A percentile compares a stretch with the other conserved stretches of the same genome.
Evolutionary conservation across 139 green algal species (phyloP).

Genomic region (Haematococcus sp.): DNA sequence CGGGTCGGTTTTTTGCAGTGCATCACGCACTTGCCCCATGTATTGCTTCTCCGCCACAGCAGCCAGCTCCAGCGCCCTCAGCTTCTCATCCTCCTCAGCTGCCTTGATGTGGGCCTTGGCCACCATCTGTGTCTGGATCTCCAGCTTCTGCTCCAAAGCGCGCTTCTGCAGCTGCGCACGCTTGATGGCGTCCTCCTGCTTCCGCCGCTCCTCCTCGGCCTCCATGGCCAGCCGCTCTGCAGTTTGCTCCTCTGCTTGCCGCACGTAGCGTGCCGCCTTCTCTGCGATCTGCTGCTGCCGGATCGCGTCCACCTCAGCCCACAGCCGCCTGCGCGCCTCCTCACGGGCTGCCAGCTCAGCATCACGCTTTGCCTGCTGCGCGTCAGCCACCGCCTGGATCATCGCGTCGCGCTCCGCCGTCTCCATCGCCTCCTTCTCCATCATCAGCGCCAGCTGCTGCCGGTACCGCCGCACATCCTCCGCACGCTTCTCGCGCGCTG

Average conservation of each 20-base stretch:
- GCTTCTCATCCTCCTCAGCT: conserved; percentile 48
- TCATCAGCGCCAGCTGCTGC: conserved; percentile 52
- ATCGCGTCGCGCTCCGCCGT: conserved; percentile 42
- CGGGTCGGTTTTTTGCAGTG: conserved; percentile 23
- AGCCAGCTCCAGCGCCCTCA: conserved; percentile 20
- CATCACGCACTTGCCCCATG: conserved; percentile 22
- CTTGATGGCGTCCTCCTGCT: conserved; percentile 8
- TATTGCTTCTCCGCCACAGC: conserved; percentile 20
- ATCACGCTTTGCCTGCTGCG: conserved; percentile 30
- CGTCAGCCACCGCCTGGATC: conserved; percentile 23
- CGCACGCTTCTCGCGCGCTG: conserved; percentile 35
- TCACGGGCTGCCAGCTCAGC: conserved; percentile 48
- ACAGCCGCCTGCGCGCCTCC: conserved; percentile 39
- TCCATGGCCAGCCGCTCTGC: conserved; percentile 20
- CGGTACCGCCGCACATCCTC: conserved; percentile 41
- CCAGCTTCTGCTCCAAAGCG: conserved; percentile 35
- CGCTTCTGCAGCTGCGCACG: conserved; percentile 8
- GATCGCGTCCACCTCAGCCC: conserved; percentile 53
- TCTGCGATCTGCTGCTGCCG: conserved; percentile 49
- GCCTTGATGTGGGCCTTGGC: conserved; percentile 44
- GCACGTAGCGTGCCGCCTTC: conserved; percentile 23
- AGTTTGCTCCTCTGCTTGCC: conserved; percentile 12
- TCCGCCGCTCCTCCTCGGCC: conserved; percentile 1
- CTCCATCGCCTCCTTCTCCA: conserved; percentile 47
- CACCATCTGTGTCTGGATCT: conserved; percentile 56